Conservation (phyloP, 257 asterid genomes). For the Rehmannia glutinosa region DNA sequence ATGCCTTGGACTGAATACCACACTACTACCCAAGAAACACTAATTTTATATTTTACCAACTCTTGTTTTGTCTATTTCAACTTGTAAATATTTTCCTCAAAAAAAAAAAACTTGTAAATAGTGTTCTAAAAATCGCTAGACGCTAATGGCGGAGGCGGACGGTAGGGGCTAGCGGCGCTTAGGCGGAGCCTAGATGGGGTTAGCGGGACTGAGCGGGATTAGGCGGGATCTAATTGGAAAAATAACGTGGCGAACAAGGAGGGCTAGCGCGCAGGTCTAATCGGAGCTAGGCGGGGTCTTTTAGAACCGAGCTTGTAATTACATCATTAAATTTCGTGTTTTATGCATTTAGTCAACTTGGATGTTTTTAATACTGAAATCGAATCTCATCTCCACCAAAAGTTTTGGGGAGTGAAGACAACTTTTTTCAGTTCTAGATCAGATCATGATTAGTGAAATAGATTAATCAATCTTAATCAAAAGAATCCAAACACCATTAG, state of each 20-base stretch:
- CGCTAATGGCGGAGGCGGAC: too few relatives aligned
- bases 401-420: constrained; percentile 39
- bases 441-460: constrained; percentile 23
- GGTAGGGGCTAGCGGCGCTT: too few relatives aligned
- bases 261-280: too few relatives aligned
- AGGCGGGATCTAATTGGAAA: too few relatives aligned
- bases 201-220: too few relatives aligned
- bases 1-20: constrained; percentile 40
- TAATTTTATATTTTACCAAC: constrained; percentile 1
- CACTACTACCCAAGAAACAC: constrained; percentile 17
- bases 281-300: too few relatives aligned
- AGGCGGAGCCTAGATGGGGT: too few relatives aligned
- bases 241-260: too few relatives aligned
- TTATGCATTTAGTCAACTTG: constrained; percentile 43
- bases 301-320: too few relatives aligned
- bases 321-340: constrained; percentile 8
- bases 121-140: too few relatives aligned
- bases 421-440: constrained; percentile 15
- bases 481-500: constrained; percentile 8
- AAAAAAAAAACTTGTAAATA: too few relatives aligned
- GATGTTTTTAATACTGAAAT: constrained; percentile 14
- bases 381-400: constrained; percentile 44
- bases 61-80: constrained; percentile 26
- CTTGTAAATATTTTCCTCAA: too few relatives aligned
- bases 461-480: constrained; percentile 15